Percentiles rank a stretch among this genome's conserved stretches.
These are phyloP conservation scores for Calonectria ilicicola DNA, from an alignment of 2,329 filamentous ascomycete species.

Conservation along the genomic window DNA sequence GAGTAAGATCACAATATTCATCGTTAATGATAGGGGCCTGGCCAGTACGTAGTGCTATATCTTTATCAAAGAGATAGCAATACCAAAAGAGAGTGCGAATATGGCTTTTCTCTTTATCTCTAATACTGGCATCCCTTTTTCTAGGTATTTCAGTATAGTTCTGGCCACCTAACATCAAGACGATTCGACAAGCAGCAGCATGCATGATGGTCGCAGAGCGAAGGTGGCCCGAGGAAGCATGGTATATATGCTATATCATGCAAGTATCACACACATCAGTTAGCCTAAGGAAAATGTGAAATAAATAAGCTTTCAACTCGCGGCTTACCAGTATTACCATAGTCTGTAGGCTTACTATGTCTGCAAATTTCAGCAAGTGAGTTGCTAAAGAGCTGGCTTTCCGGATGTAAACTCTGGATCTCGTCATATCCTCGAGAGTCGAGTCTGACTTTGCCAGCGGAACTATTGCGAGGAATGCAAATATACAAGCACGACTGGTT, in stretches of 20 bases:
- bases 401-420: not conserved
- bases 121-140: not conserved
- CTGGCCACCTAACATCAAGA: not conserved
- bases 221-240: not conserved
- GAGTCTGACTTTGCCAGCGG: not conserved
- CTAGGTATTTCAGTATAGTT: not conserved
- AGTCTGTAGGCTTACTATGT: not conserved
- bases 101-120: not conserved
- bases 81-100: conserved; percentile 23
- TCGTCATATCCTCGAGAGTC: not conserved
- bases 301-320: not conserved
- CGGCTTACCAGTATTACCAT: not conserved
- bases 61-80: conserved; percentile 28
- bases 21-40: conserved; percentile 15
- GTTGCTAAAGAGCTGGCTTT: not conserved
- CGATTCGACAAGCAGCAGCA: not conserved
- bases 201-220: not conserved
- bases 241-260: not conserved
- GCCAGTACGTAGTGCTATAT: conserved; percentile 1
- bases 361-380: not conserved
- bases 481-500: not conserved
- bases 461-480: not conserved
- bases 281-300: not conserved
- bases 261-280: not conserved
- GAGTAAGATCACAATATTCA: conserved; percentile 8